Conservation (phyloP, 2,329 filamentous ascomycete genomes). For the Aspergillus japonicus region DNA sequence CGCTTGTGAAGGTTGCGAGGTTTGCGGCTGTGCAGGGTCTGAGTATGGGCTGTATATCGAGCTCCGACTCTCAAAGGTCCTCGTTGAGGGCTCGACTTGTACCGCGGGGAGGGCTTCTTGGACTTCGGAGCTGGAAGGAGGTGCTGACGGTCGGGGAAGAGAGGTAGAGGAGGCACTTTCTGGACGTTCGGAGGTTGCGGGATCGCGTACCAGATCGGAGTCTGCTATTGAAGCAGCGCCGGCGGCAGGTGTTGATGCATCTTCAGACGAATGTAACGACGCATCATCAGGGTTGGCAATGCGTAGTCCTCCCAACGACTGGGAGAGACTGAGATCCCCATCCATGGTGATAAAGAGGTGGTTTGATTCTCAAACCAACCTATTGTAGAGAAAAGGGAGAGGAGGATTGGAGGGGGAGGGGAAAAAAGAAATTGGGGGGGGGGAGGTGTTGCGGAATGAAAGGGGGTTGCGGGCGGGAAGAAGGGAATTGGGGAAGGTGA, state of each 20-base stretch:
- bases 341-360: conserved; percentile 63
- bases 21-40: conserved; percentile 41
- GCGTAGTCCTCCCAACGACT: conserved; percentile 87
- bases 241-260: conserved; percentile 27
- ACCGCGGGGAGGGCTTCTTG: conserved; percentile 18
- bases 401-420: conserved; percentile 8
- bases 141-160: conserved; percentile 18
- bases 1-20: conserved; percentile 10
- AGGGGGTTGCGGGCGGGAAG: conserved; percentile 11
- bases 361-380: not conserved
- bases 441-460: conserved; percentile 2
- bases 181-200: conserved; percentile 22
- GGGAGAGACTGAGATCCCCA: conserved; percentile 87
- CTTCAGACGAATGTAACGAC: conserved; percentile 41
- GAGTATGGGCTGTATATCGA: conserved; percentile 47
- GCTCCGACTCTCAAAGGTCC: conserved; percentile 40
- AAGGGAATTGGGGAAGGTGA: conserved; percentile 1
- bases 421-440: conserved; percentile 3
- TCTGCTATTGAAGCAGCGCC: conserved; percentile 26
- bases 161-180: conserved; percentile 25
- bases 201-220: conserved; percentile 23
- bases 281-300: conserved; percentile 94
- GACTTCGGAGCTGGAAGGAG: conserved; percentile 19
- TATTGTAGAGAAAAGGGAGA: not conserved
- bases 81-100: conserved; percentile 22